A percentile compares a stretch with the other conserved stretches of the same genome.
Conservation (phyloP, 495 filamentous ascomycete species). For the Aspergillus panamensis region DNA sequence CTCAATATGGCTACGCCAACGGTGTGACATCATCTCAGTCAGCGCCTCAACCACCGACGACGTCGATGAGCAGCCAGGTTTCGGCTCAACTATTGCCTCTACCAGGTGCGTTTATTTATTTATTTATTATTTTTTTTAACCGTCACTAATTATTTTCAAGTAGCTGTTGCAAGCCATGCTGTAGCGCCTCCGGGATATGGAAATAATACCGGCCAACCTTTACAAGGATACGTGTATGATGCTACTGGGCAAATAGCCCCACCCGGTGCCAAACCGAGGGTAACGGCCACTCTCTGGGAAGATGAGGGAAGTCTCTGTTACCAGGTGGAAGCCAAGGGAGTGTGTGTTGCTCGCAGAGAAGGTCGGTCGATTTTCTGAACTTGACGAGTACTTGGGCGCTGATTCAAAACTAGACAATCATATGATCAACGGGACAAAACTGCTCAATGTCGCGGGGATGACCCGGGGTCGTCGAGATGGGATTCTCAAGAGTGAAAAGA, state of each 20-base stretch:
- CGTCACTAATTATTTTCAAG: not conserved
- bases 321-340: slow-evolving; percentile 93
- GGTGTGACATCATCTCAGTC: slow-evolving; percentile 72
- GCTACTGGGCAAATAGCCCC: slow-evolving; percentile 89
- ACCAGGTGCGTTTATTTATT: slow-evolving; percentile 46
- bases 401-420: slow-evolving; percentile 69
- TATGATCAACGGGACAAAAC: slow-evolving; percentile 98
- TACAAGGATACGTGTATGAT: slow-evolving; percentile 64
- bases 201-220: slow-evolving; percentile 46
- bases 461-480: slow-evolving; percentile 93
- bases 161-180: slow-evolving; percentile 42
- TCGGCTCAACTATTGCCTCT: slow-evolving; percentile 62
- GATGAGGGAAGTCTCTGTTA: slow-evolving; percentile 98
- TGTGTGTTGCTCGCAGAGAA: slow-evolving; percentile 92
- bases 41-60: slow-evolving; percentile 62
- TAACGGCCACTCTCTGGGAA: slow-evolving; percentile 97
- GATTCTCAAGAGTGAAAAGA: slow-evolving; percentile 96
- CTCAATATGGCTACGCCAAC: slow-evolving; percentile 70
- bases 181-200: slow-evolving; percentile 47
- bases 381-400: slow-evolving; percentile 8
- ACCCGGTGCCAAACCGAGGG: slow-evolving; percentile 96
- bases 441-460: slow-evolving; percentile 97
- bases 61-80: slow-evolving; percentile 59
- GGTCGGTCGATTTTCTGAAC: slow-evolving; percentile 45
- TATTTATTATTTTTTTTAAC: not conserved